These are phyloP conservation scores for Lumnitzera racemosa DNA, from an alignment of 345 rosid genomes.

Conservation along the genomic window DNA sequence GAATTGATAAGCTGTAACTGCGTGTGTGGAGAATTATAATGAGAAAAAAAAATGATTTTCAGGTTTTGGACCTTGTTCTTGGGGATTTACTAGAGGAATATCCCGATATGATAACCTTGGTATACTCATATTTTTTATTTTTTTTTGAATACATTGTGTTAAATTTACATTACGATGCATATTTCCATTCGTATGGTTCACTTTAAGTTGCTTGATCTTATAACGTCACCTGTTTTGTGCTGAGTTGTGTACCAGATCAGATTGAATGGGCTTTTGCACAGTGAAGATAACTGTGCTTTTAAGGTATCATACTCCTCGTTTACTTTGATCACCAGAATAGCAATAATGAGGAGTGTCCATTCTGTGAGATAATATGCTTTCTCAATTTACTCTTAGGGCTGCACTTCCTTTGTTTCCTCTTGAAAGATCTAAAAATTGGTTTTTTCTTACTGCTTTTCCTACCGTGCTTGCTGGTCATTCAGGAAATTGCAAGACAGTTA, in stretches of 20 bases:
- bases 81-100: conserved; percentile 51
- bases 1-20: not conserved
- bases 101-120: conserved; percentile 68
- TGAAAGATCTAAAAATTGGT: not conserved
- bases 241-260: conserved; percentile 51
- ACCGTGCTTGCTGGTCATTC: conserved; percentile 13
- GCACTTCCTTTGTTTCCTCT: not conserved
- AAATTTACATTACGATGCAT: not conserved
- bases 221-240: not conserved
- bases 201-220: not conserved
- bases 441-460: not conserved
- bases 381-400: too few relatives aligned
- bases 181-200: not conserved
- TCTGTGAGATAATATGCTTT: too few relatives aligned
- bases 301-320: conserved; percentile 37
- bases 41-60: not conserved
- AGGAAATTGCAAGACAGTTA: conserved; percentile 91
- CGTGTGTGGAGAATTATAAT: not conserved
- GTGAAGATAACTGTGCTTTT: conserved; percentile 73
- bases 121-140: conserved; percentile 22
- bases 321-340: not conserved
- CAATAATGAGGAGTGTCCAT: too few relatives aligned
- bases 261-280: conserved; percentile 81
- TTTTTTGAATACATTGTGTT: not conserved
- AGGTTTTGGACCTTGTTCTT: conserved; percentile 90